These are phyloP conservation scores for Globisporangium perplexum DNA, from an alignment of 352 stramenopile species.

Conservation along the genomic window DNA sequence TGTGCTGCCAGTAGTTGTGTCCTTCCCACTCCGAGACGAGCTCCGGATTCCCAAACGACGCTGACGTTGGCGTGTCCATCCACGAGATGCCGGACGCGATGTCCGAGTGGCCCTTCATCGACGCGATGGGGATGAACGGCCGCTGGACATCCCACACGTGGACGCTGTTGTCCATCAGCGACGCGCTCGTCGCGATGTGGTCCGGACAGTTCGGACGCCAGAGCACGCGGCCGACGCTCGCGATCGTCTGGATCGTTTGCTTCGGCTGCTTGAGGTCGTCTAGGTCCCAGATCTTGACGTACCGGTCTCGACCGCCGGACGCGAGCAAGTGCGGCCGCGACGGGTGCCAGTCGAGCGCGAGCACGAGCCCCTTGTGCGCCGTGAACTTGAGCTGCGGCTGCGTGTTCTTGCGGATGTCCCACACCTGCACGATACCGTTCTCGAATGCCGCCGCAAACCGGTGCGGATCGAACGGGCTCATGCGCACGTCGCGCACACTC, in stretches of 20 bases:
- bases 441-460: constrained; percentile 83
- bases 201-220: constrained; percentile 75
- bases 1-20: constrained; percentile 82
- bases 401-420: constrained; percentile 79
- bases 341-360: constrained; percentile 83
- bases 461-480: constrained; percentile 68
- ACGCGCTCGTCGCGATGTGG: constrained; percentile 83
- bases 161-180: constrained; percentile 84
- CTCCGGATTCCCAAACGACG: constrained; percentile 20
- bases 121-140: constrained; percentile 79
- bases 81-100: constrained; percentile 81
- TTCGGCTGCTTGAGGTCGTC: constrained; percentile 61
- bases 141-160: constrained; percentile 84
- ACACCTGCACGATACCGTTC: constrained; percentile 84
- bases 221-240: constrained; percentile 72
- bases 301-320: constrained; percentile 78
- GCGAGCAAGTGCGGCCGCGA: constrained; percentile 57
- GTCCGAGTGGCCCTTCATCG: constrained; percentile 80
- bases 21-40: constrained; percentile 49
- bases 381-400: constrained; percentile 84
- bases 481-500: constrained; percentile 77
- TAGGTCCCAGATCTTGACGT: constrained; percentile 86
- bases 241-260: constrained; percentile 85
- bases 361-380: constrained; percentile 78
- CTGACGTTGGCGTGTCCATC: constrained; percentile 68